Conservation (phyloP, 2,329 filamentous ascomycete genomes). For the Metarhizium sp. region DNA sequence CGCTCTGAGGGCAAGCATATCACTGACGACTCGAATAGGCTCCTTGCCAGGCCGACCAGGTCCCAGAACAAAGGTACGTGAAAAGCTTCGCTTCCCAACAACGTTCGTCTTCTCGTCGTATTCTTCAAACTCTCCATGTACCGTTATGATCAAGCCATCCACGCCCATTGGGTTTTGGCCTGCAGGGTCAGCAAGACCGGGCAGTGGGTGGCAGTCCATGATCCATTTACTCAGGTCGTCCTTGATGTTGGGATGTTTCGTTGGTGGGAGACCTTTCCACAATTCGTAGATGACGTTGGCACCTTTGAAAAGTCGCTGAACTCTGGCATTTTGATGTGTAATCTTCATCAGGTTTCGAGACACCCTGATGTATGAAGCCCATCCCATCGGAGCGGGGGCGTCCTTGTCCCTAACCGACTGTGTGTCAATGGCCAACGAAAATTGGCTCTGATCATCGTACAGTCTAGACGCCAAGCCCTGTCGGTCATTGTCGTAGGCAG, state of each 20-base stretch:
- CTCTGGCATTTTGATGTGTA: constrained; percentile 46
- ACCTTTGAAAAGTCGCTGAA: constrained; percentile 59
- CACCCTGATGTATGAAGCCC: constrained; percentile 66
- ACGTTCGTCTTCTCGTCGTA: constrained; percentile 46
- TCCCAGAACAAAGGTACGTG: constrained; percentile 69
- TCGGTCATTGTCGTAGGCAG: constrained; percentile 64
- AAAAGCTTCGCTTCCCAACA: constrained; percentile 65
- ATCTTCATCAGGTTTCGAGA: constrained; percentile 72
- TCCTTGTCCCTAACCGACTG: constrained; percentile 38
- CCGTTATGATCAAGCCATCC: constrained; percentile 65
- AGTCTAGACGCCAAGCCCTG: constrained; percentile 51
- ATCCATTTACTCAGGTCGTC: constrained; percentile 64
- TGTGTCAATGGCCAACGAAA: constrained; percentile 67
- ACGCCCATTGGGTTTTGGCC: constrained; percentile 57
- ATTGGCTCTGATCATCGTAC: constrained; percentile 68
- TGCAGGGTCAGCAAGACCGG: constrained; percentile 60
- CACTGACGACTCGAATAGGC: constrained; percentile 66
- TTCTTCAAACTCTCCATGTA: constrained; percentile 83
- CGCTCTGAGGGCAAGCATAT: constrained; percentile 65
- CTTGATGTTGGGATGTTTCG: constrained; percentile 63
- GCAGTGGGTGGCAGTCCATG: constrained; percentile 70
- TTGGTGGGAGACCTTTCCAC: constrained; percentile 63
- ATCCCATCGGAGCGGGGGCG: constrained; percentile 41
- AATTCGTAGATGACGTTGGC: constrained; percentile 53
- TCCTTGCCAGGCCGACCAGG: constrained; percentile 58